Evolutionary conservation across 169 alveolate genomes (phyloP), one percentile per base, ranked within the genome.

Genomic region (Cryptosporidium xiaoi): DNA sequence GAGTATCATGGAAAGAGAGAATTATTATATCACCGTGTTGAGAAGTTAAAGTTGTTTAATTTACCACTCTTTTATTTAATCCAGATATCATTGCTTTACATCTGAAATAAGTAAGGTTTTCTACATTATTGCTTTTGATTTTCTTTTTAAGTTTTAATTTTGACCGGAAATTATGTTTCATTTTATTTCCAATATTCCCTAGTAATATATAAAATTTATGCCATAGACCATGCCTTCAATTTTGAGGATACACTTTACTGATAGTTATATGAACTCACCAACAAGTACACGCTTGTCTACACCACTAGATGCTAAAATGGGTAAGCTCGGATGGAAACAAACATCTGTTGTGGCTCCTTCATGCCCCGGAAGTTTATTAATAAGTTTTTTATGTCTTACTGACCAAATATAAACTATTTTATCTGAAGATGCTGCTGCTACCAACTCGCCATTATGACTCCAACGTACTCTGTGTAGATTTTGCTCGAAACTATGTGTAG

Each of bases 371-470:
- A 77, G 65, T 50, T 77, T 77, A 29, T 77, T 56, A 40, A 77
- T 60, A 40, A 77, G 44, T 24, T 77, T 77, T 64, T 62, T 56
- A n/a, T 77, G 64, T 15, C 55, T 77, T 13, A 62, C 71, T 1
- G 87, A 77, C 87, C 87, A 77, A 40, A 77, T 77, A 40, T 77
- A 77, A 27, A 77, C 58, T 6, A 60, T 48, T 34, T 58, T 3
- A 60, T 77, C 87, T 10, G 87, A 77, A 15, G 87, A 77, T 33
- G 87, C 87, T 7, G 87, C 87, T 7, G 87, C 87, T 20, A 77
- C 29, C 6, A 77, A 51, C 58, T 77, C 87, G 1, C 87, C 87
- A n/a, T 77, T 71, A 27, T 20, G 34, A 36, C 31, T 77, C 87
- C 87, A 77, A 8, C 87, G 58, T 15, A 29, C 87, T 40, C 87